Evolutionary conservation across 2,329 filamentous ascomycete species (phyloP).

Genomic region (Ophiostoma ips): DNA sequence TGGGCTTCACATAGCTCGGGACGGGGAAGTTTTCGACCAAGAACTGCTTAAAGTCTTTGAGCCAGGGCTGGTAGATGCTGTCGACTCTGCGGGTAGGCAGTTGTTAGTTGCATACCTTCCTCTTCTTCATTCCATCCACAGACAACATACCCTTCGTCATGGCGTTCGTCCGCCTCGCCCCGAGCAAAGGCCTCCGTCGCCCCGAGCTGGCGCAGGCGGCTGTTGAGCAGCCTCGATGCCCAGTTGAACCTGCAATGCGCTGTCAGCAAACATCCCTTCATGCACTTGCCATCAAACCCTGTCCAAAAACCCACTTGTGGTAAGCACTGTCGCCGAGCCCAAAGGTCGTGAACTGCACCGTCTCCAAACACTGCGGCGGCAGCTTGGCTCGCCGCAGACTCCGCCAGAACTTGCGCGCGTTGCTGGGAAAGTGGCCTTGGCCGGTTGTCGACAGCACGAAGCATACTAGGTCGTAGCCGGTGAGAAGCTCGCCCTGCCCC

Average conservation of each 20-base stretch:
- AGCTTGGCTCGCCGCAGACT: slow-evolving; percentile 68
- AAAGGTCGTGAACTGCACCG: slow-evolving; percentile 68
- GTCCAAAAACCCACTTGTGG: slow-evolving; percentile 44
- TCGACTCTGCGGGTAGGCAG: slow-evolving; percentile 56
- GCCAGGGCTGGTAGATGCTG: slow-evolving; percentile 69
- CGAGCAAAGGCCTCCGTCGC: slow-evolving; percentile 60
- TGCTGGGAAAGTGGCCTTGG: slow-evolving; percentile 82
- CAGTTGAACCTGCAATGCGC: slow-evolving; percentile 61
- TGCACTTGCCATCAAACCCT: too few relatives aligned
- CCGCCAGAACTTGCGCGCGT: slow-evolving; percentile 73
- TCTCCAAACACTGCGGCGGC: slow-evolving; percentile 51
- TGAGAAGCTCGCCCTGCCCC: slow-evolving; percentile 34
- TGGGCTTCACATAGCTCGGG: slow-evolving; percentile 49
- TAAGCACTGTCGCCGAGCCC: slow-evolving; percentile 93
- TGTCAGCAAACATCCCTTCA: slow-evolving; percentile 13
- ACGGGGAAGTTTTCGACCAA: slow-evolving; percentile 57
- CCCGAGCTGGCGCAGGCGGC: slow-evolving; percentile 70
- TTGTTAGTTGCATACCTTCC: too few relatives aligned
- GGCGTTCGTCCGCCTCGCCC: slow-evolving; percentile 86
- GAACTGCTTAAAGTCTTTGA: slow-evolving; percentile 48
- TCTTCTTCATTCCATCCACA: too few relatives aligned
- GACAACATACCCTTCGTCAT: slow-evolving; percentile 69
- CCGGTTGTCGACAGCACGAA: slow-evolving; percentile 86
- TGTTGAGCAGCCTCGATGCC: slow-evolving; percentile 77
- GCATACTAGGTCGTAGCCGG: slow-evolving; percentile 44